Evolutionary conservation across 2,329 filamentous ascomycete species (phyloP), one percentile per base, ranked within the genome.

Genomic region (Huntiella decipiens): DNA sequence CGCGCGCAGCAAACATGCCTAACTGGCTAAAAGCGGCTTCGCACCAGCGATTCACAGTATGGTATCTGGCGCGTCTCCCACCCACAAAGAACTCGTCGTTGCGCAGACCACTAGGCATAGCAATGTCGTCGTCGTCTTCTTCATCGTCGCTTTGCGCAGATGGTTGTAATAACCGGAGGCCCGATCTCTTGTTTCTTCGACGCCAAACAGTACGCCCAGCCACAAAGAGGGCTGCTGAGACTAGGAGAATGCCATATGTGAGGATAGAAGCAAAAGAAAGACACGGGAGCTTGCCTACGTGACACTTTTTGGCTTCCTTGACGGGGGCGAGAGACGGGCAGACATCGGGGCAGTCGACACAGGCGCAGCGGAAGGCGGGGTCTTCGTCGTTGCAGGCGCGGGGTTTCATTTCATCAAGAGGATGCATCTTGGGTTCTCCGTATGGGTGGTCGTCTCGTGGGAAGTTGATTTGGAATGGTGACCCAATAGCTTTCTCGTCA

Each of bases 401-500:
- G 0, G 86, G 73, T 45, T 66, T 73, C 63, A 86, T 80, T 32
- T 81, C 64, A 52, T 79, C 66, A 17, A 42, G 46, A 1, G 85
- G 67, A 7, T 69, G 58, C 81, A 96, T 92, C n/a, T 65, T 68
- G 0, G 74, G 69, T 42, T 83, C 74, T 8, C 68, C 60, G 51
- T 50, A 50, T 5, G 38, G 39, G 7, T 46, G 19, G 11, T 37
- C 15, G 13, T 38, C 35, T 7, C 61, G 65, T 7, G 74, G 88
- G 55, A 91, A 98, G 66, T 98, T 92, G 65, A 98, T 95, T 65
- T 98, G 91, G 61, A 98, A 98, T 0, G 91, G 91, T 47, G 88
- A 96, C 3, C 92, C 92, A 16, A 88, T 71, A 2, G 79, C 70
- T 60, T 92, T 92, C 66, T 94, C 88, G 60, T 94, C 79, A 12